Base-by-base conservation (phyloP, 148 eudicot species). In the Dianthus caryophyllus region DNA sequence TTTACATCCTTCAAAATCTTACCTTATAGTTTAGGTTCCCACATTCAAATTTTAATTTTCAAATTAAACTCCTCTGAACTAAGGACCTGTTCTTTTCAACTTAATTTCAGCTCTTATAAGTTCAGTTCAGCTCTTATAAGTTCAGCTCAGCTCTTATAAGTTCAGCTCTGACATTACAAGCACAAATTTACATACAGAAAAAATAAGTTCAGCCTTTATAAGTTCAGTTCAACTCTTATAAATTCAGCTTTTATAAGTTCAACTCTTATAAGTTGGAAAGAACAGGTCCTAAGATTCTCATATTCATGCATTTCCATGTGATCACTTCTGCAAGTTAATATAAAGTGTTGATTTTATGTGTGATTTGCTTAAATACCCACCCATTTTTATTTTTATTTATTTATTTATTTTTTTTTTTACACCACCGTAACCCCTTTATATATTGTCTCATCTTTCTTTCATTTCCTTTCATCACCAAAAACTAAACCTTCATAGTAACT, bases 311-410 rank as follows among this genome's bases (percentile, higher is more conserved):
- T 39, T 76, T 80, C 78, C 81, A 71, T 73, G 84, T 84, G 86
- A 84, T 21, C 4, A 53, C 25, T 61, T 61, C 5, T 4, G 22
- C 20, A 49, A 49, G n/a, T 12, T 16, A 46, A 11, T 17, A 15
- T 26, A 7, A 44, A 47, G 5, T 18, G 10, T 5, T 15, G 52
- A 55, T 48, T 73, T 41, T 36, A 59, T 75, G 50, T 83, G 84
- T 83, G 83, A 85, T 75, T 85, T 75, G 78, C 71, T 76, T 85
- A 73, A 80, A 56, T 64, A 18, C 48, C 46, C 65, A 64, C 72
- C 70, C 10, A 29, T 65, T 57, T n/a, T n/a, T n/a, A n/a, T n/a
- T n/a, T n/a, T n/a, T n/a, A n/a, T n/a, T n/a, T n/a, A n/a, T n/a
- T n/a, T n/a, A n/a, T n/a, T n/a, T n/a, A n/a, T n/a, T n/a, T n/a